These are phyloP conservation scores for Boletellus sp. DNA, from an alignment of 768 basidiomycete genomes.

Conservation along the genomic window DNA sequence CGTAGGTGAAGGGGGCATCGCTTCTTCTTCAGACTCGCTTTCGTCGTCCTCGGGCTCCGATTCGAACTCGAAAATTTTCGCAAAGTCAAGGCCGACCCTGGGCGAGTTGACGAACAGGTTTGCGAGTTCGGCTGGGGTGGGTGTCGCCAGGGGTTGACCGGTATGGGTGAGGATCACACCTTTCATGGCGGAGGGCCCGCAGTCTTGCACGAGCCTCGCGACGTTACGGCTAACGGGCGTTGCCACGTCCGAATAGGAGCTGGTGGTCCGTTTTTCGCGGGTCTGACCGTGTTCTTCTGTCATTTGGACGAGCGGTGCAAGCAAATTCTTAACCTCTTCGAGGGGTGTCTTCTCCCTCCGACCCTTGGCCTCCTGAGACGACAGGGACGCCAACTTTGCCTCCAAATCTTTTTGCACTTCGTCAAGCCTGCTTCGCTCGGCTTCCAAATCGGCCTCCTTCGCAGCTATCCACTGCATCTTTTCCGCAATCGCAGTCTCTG, in stretches of 20 bases:
- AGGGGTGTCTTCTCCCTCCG: constrained; percentile 57
- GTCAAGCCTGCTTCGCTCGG: constrained; percentile 49
- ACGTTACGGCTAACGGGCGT: constrained; percentile 50
- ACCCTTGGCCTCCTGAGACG: constrained; percentile 37
- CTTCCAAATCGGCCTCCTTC: constrained; percentile 51
- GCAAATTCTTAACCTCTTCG: constrained; percentile 73
- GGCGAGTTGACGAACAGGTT: constrained; percentile 69
- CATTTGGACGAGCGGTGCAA: constrained; percentile 47
- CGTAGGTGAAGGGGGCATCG: constrained; percentile 44
- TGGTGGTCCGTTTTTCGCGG: constrained; percentile 17
- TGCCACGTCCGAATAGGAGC: constrained; percentile 30
- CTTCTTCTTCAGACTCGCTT: constrained; percentile 28
- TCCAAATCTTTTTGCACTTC: constrained; percentile 49
- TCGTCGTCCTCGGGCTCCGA: constrained; percentile 28
- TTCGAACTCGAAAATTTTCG: constrained; percentile 71
- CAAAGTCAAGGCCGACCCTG: constrained; percentile 68
- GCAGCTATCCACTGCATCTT: constrained; percentile 40
- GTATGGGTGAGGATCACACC: constrained; percentile 78
- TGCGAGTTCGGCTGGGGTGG: constrained; percentile 60
- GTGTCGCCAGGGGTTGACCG: constrained; percentile 70
- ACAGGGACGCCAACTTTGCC: constrained; percentile 40
- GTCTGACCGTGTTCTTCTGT: constrained; percentile 26
- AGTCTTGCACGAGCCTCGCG: constrained; percentile 26
- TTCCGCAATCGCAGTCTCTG: constrained; percentile 36
- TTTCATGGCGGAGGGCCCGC: constrained; percentile 57